A percentile compares a stretch with the other conserved stretches of the same genome.
Evolutionary conservation across 2,329 filamentous ascomycete genomes (phyloP).

Genomic region (Peltaster fructicola): DNA sequence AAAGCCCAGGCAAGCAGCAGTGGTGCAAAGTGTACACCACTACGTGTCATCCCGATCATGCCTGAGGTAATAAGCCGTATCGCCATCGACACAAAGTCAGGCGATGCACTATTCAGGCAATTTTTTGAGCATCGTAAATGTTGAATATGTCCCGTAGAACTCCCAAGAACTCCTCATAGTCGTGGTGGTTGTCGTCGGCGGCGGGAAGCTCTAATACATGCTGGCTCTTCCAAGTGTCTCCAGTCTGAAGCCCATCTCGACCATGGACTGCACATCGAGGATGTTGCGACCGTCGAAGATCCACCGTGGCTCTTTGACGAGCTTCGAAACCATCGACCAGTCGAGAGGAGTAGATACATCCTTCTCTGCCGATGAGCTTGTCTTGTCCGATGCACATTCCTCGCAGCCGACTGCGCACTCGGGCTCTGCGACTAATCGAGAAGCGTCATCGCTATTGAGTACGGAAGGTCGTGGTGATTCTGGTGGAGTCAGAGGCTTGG

Average conservation of each 20-base stretch:
- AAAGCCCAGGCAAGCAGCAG: no score
- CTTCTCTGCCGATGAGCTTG: constrained; percentile 1
- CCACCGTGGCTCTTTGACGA: constrained; percentile 14
- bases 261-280: constrained; percentile 12
- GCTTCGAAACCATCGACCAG: constrained; percentile 12
- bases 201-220: no score
- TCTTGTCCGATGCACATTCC: neutral
- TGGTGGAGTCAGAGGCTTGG: constrained; percentile 6
- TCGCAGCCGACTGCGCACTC: constrained; percentile 4
- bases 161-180: no score
- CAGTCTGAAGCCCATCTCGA: constrained; percentile 15
- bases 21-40: no score
- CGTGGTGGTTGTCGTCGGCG: no score
- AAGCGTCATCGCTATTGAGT: constrained; percentile 2
- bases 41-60: no score
- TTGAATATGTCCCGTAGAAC: no score
- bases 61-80: no score
- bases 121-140: no score
- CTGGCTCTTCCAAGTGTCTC: constrained; percentile 12
- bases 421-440: constrained; percentile 5
- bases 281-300: constrained; percentile 18
- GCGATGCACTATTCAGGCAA: no score
- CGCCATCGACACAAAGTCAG: no score
- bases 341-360: constrained; percentile 7
- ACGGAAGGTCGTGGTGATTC: constrained; percentile 3